phyloP scores from a whole-genome alignment of 1,284 basidiomycete species.

The Porogramme epimiltina region DNA sequence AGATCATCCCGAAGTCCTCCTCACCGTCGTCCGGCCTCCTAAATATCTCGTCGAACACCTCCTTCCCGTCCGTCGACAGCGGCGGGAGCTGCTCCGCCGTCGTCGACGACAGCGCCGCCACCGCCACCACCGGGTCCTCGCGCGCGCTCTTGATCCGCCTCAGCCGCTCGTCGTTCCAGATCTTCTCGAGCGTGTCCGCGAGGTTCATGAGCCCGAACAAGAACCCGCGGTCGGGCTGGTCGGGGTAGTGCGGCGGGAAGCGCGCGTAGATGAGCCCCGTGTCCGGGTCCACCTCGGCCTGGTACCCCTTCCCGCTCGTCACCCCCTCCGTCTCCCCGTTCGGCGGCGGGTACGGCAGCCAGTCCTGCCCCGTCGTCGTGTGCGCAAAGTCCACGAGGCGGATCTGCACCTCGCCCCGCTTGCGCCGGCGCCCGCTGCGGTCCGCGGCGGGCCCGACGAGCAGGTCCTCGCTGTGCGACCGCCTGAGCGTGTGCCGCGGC shows the following conservation, averaged over 20 bases:
- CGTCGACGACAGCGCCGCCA: constrained; percentile 23
- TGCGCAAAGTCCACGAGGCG: constrained; percentile 99
- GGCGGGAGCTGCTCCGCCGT: constrained; percentile 57
- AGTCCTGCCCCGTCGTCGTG: constrained; percentile 95
- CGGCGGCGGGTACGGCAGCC: constrained; percentile 64
- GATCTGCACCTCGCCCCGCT: constrained; percentile 91
- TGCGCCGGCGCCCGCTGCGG: constrained; percentile 59
- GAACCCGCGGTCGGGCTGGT: constrained; percentile 93
- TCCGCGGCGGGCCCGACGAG: constrained; percentile 64
- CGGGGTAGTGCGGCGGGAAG: constrained; percentile 90
- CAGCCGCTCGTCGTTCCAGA: constrained; percentile 84
- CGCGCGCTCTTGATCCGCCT: constrained; percentile 63
- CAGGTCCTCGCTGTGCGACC: constrained; percentile 77
- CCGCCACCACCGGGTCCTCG: constrained; percentile 46
- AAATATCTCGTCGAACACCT: constrained; percentile 78
- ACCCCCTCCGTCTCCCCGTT: constrained; percentile 45
- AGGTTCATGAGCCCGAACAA: constrained; percentile 89
- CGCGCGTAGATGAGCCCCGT: constrained; percentile 82
- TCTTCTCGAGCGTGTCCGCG: constrained; percentile 70
- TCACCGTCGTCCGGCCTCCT: constrained; percentile 44
- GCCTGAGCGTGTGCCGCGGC: constrained; percentile 52
- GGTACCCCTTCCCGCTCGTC: constrained; percentile 75
- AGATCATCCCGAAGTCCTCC: constrained; percentile 72
- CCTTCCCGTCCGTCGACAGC: constrained; percentile 67
- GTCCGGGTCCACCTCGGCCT: constrained; percentile 75